Conservation (phyloP, 345 rosid genomes). For the Murraya koenigii region DNA sequence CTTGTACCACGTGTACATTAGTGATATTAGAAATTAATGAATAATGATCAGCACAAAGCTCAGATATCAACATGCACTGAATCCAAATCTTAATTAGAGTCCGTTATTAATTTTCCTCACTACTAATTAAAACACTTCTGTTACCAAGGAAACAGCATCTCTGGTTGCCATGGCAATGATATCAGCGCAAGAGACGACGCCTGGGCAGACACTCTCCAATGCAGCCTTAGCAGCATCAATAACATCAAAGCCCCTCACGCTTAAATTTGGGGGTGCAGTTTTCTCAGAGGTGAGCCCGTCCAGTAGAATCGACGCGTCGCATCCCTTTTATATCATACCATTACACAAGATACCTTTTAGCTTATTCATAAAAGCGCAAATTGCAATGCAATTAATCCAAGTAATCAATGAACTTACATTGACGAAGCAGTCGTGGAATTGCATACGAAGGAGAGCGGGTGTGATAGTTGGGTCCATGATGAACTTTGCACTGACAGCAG, state of each 20-base stretch:
- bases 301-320: conserved; percentile 46
- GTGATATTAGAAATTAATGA: too few relatives aligned
- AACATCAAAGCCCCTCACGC: conserved; percentile 35
- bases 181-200: conserved; percentile 66
- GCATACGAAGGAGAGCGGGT: conserved; percentile 47
- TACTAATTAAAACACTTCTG: too few relatives aligned
- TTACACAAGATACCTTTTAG: too few relatives aligned
- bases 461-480: conserved; percentile 19
- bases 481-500: conserved; percentile 8
- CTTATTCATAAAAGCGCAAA: too few relatives aligned
- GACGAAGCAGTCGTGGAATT: conserved; percentile 54
- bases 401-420: conserved; percentile 25
- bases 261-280: conserved; percentile 34
- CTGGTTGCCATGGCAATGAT: conserved; percentile 56
- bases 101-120: too few relatives aligned
- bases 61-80: too few relatives aligned
- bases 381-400: too few relatives aligned
- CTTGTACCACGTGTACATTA: too few relatives aligned
- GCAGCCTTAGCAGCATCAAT: conserved; percentile 35
- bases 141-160: conserved; percentile 52
- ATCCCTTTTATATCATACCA: conserved; percentile 24
- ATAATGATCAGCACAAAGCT: too few relatives aligned
- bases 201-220: conserved; percentile 39
- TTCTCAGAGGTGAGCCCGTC: conserved; percentile 37
- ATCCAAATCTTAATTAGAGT: too few relatives aligned